phyloP scores from a whole-genome alignment of 345 rosid genomes.

The Brassica nigra region DNA sequence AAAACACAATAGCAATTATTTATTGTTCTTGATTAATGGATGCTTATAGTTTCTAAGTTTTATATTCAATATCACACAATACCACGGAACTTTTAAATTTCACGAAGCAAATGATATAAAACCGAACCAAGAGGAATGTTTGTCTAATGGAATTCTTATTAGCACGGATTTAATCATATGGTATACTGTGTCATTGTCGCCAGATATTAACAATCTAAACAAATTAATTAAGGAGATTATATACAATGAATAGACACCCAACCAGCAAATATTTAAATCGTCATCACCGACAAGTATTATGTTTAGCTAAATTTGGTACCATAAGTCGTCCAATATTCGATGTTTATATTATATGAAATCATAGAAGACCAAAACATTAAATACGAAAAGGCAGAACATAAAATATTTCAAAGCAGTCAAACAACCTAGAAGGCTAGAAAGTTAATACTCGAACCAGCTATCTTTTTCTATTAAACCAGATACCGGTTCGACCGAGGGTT shows the following conservation, averaged over 20 bases:
- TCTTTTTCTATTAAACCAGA: neutral
- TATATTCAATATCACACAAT: neutral
- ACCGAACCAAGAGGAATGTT: neutral
- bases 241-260: neutral
- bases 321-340: neutral
- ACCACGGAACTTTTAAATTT: neutral
- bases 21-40: neutral
- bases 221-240: no score
- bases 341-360: neutral
- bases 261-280: no score
- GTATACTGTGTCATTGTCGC: neutral
- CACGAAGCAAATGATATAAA: neutral
- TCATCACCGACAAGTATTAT: no score
- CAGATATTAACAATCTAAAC: neutral
- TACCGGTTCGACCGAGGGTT: neutral
- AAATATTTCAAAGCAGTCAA: neutral
- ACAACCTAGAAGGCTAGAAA: neutral
- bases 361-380: neutral
- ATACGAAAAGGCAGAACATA: neutral
- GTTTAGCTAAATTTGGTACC: neutral
- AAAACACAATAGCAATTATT: neutral
- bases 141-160: neutral
- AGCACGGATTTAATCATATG: neutral
- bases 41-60: neutral
- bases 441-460: neutral